Percentiles rank a stretch among this genome's conserved stretches.
phyloP scores from a whole-genome alignment of 2,329 filamentous ascomycete species.

The Cryphonectria japonica region DNA sequence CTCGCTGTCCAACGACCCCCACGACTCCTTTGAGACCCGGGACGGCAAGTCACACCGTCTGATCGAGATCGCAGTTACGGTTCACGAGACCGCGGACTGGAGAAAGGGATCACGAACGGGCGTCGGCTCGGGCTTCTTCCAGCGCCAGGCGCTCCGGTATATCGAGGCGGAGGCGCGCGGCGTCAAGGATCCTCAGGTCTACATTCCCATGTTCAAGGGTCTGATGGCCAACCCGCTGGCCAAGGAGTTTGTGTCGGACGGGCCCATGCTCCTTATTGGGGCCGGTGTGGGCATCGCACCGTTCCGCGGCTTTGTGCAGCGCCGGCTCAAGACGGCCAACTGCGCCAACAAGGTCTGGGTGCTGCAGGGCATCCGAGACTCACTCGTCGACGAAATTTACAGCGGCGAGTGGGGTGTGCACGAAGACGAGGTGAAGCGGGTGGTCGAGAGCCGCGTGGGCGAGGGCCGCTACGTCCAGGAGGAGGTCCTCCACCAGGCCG shows the following conservation, averaged over 20 bases:
- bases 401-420: conserved; percentile 95
- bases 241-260: conserved; percentile 87
- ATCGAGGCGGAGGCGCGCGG: conserved; percentile 69
- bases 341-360: conserved; percentile 99
- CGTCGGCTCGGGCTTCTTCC: conserved; percentile 90
- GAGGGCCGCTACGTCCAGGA: conserved; percentile 95
- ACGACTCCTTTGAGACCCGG: conserved; percentile 70
- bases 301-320: conserved; percentile 96
- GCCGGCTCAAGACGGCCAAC: conserved; percentile 89
- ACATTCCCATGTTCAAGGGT: conserved; percentile 96
- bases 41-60: conserved; percentile 75
- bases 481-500: conserved; percentile 86
- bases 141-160: conserved; percentile 77
- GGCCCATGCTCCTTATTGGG: conserved; percentile 96
- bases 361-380: conserved; percentile 91
- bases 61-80: conserved; percentile 94
- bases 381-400: conserved; percentile 93
- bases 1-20: conserved; percentile 94
- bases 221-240: conserved; percentile 97
- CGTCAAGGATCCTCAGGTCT: conserved; percentile 62
- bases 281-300: conserved; percentile 96
- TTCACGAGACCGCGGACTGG: conserved; percentile 88
- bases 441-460: conserved; percentile 75
- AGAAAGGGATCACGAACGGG: conserved; percentile 73
- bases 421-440: conserved; percentile 82